These are phyloP conservation scores for Xylaria sp. DNA, from an alignment of 2,329 filamentous ascomycete species.

Conservation along the genomic window DNA sequence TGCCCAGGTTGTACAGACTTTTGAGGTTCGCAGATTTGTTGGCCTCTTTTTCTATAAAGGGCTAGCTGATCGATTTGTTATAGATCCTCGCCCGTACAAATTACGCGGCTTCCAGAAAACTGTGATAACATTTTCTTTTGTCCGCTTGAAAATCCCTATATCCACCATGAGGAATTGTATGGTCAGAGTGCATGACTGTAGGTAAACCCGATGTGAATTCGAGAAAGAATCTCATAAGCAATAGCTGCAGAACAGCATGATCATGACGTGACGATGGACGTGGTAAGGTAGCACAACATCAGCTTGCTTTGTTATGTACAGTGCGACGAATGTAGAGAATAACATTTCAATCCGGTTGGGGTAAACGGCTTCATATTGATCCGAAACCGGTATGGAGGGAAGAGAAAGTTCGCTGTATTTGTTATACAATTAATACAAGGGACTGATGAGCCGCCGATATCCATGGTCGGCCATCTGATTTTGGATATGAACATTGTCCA, in stretches of 20 bases:
- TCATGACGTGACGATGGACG: conserved; percentile 12
- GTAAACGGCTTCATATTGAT: conserved; percentile 1
- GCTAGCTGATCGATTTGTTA: neutral
- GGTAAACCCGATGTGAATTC: neutral
- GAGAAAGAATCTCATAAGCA: neutral
- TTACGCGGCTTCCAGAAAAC: neutral
- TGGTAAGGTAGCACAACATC: neutral
- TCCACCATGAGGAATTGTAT: neutral
- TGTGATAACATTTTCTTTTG: conserved; percentile 2
- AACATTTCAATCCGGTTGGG: conserved; percentile 3
- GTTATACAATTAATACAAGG: conserved; percentile 35
- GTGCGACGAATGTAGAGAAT: neutral
- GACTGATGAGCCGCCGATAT: conserved; percentile 15
- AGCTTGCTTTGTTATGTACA: conserved; percentile 23
- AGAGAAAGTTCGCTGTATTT: conserved; percentile 11
- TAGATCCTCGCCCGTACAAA: neutral
- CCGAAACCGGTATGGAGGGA: conserved; percentile 17
- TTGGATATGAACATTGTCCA: conserved; percentile 2
- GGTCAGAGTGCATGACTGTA: neutral
- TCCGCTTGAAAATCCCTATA: neutral
- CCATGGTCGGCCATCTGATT: conserved; percentile 14
- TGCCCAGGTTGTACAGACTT: neutral
- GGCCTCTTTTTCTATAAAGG: neutral
- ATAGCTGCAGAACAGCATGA: neutral
- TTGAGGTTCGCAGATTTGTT: neutral